Base-by-base conservation (phyloP, 2,329 filamentous ascomycete genomes). In the Fusarium stilboides region DNA sequence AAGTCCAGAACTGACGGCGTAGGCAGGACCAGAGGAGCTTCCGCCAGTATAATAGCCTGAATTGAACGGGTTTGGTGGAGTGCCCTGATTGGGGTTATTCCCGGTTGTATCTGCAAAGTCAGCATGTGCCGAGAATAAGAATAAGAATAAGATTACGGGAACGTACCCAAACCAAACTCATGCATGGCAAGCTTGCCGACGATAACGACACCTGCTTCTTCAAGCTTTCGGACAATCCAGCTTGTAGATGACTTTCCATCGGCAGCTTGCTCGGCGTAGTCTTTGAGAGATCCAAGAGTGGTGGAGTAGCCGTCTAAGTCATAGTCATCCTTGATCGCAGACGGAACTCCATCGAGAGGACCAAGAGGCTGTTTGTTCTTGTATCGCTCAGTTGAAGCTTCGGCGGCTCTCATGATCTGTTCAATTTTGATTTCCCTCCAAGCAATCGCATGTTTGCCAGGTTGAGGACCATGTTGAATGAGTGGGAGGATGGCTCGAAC, bases 111-210 rank as follows among this genome's bases (percentile, higher is more conserved):
- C 90, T 87, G 33, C 10, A 33, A 19, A 12, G 40, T 71, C 14
- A 76, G 57, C 45, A 9, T n/a, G 28, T n/a, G 14, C 8, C 6
- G 20, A 8, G 3, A 57, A 51, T 12, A 54, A 19, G n/a, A 31
- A n/a, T 19, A 26, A 31, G 15, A 20, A 40, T 39, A 26, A 31
- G 15, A 20, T 39, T 42, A 12, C 24, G 26, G 3, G 6, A 10
- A 53, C 83, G 72, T 79, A 89, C 88, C 91, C 64, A 91, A 84
- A 5, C 91, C 92, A 53, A 92, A 84, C 77, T 94, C 92, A 76
- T 94, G 91, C 92, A 94, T 94, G 12, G 86, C 91, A 2, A 88
- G 84, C 80, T 93, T 94, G 15, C 92, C 92, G 8, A 94, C 80
- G 22, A 93, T 82, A 15, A 95, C 82, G 3, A 87, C 91, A 3